phyloP scores from a whole-genome alignment of 805 yeast genomes.

The Lachancea nothofagi region DNA sequence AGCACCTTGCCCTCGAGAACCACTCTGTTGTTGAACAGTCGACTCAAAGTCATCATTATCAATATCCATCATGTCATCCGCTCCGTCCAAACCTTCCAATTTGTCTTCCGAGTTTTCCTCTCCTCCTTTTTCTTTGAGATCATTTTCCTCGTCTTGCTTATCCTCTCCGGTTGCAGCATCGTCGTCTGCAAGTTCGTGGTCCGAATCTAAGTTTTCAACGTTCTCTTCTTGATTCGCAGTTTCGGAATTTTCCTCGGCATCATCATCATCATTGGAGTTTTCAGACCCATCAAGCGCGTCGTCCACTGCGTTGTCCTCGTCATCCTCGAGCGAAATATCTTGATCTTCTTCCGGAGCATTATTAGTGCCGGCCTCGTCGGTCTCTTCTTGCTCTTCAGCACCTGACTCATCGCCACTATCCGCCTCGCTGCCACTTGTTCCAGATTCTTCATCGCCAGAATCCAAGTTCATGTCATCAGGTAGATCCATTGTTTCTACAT shows the following conservation, averaged over 20 bases:
- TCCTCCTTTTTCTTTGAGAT: conserved; percentile 25
- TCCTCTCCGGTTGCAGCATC: conserved; percentile 3
- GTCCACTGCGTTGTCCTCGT: conserved; percentile 63
- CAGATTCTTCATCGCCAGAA: conserved; percentile 51
- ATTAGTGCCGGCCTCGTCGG: conserved; percentile 24
- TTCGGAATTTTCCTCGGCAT: conserved; percentile 35
- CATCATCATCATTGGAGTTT: conserved; percentile 43
- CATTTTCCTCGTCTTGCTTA: conserved; percentile 28
- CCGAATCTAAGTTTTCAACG: conserved; percentile 32
- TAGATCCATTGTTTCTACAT: conserved; percentile 77
- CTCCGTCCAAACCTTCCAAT: conserved; percentile 46
- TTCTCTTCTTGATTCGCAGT: conserved; percentile 26
- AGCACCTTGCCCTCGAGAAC: conserved; percentile 58
- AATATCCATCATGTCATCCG: conserved; percentile 38
- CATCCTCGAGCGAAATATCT: conserved; percentile 20
- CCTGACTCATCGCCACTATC: conserved; percentile 35
- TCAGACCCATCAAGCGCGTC: too few species aligned
- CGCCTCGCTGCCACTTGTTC: conserved; percentile 39
- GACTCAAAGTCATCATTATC: conserved; percentile 52
- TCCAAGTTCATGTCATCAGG: conserved; percentile 92
- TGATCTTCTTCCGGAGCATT: conserved; percentile 18
- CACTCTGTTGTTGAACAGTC: conserved; percentile 54
- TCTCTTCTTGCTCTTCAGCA: conserved; percentile 33
- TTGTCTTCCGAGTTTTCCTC: conserved; percentile 39
- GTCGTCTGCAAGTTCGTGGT: conserved; percentile 27